Conservation (phyloP, 176 grass and related monocot genomes). For the Oryza australiensis region DNA sequence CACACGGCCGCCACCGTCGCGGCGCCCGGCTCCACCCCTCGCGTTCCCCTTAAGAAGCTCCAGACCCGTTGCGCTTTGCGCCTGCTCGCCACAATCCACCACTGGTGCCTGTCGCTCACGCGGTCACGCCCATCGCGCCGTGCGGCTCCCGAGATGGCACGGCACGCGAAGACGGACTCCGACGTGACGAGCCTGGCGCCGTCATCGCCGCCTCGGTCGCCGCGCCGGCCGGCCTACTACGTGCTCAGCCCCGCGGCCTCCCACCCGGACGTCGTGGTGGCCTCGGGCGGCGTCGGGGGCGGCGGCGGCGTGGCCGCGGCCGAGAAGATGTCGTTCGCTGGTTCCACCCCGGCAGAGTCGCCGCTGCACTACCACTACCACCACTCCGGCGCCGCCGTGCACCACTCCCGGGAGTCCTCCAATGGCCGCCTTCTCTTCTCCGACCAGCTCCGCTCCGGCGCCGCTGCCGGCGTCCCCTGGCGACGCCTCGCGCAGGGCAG, state of each 20-base stretch:
- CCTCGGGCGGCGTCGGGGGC: conserved; percentile 7
- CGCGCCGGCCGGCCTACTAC: conserved; percentile 80
- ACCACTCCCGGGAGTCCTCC: conserved; percentile 93
- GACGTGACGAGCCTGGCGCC: conserved; percentile 89
- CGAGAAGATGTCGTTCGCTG: conserved; percentile 74
- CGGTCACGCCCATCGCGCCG: conserved; percentile 34
- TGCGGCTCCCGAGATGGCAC: conserved; percentile 49
- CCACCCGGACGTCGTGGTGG: conserved; percentile 50
- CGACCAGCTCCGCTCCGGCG: conserved; percentile 51
- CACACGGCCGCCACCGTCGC: not conserved
- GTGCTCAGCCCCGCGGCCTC: conserved; percentile 80
- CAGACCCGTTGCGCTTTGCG: not conserved
- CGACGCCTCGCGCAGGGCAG: conserved; percentile 47
- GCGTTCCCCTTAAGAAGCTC: not conserved
- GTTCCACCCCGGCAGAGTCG: conserved; percentile 74
- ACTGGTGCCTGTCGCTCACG: not conserved
- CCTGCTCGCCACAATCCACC: not conserved
- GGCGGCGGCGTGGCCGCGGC: not conserved
- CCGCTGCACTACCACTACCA: conserved; percentile 70
- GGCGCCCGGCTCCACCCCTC: conserved; percentile 1
- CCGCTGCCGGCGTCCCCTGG: conserved; percentile 36
- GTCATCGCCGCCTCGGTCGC: conserved; percentile 85
- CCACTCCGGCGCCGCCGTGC: conserved; percentile 45
- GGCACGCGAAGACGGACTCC: conserved; percentile 92
- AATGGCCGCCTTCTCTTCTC: conserved; percentile 78